These are phyloP conservation scores for Withania somnifera DNA, from an alignment of 305 asterid genomes.

Conservation along the genomic window DNA sequence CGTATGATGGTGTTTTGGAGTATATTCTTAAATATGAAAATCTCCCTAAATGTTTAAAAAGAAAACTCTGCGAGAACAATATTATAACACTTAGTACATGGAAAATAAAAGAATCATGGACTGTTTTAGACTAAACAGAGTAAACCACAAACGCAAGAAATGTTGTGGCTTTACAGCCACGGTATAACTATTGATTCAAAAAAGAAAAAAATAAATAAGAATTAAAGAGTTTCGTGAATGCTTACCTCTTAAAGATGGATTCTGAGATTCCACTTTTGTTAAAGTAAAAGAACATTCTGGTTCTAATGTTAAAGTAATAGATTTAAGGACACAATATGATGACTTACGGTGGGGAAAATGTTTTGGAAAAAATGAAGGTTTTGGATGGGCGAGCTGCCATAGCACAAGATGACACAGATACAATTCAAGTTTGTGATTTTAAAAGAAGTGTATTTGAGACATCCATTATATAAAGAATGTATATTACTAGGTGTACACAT, in stretches of 20 bases:
- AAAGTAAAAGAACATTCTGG: background rate
- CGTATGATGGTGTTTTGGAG: background rate
- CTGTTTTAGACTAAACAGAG: background rate
- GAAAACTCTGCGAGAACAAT: background rate
- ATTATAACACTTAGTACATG: background rate
- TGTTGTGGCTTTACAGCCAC: background rate
- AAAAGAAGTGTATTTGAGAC: background rate
- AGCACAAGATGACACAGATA: background rate
- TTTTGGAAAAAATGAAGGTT: background rate
- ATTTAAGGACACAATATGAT: background rate
- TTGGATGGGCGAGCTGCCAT: background rate
- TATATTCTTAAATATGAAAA: background rate
- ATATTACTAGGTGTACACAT: background rate
- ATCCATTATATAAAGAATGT: background rate
- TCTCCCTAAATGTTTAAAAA: background rate
- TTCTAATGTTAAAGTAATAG: background rate
- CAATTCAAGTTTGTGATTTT: background rate
- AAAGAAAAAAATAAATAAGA: background rate
- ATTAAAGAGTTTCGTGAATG: background rate
- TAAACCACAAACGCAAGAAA: background rate
- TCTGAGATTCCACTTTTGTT: background rate
- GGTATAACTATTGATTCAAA: background rate
- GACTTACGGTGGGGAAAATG: background rate
- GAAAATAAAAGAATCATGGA: background rate
- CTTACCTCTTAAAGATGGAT: background rate